Evolutionary conservation across 192 early-diverging fungal species (phyloP).

Genomic region (Chytriomyces sp.): DNA sequence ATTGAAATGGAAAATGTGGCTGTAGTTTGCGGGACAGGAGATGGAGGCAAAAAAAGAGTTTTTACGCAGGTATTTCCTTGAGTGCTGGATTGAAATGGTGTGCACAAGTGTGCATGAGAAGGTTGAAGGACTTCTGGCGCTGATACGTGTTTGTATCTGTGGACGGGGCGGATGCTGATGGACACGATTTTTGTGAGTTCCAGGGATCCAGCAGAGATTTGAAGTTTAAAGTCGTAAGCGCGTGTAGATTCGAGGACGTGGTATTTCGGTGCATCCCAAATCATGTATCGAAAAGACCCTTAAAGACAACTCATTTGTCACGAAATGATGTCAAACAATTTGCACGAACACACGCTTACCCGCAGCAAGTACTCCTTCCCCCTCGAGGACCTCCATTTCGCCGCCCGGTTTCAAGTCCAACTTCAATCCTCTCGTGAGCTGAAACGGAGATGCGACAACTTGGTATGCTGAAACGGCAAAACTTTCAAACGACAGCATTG

Average conservation of each 20-base stretch:
- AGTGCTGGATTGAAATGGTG: conserved; percentile 5
- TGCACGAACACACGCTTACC: not conserved
- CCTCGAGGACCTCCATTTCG: not conserved
- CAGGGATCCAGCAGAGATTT: not conserved
- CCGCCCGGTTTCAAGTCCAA: not conserved
- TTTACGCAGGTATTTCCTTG: not conserved
- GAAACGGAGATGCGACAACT: conserved; percentile 12
- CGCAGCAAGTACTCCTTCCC: conserved; percentile 12
- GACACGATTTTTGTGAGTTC: conserved; percentile 8
- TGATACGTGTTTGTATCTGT: conserved; percentile 12
- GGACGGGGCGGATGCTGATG: conserved; percentile 16
- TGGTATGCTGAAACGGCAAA: conserved; percentile 30
- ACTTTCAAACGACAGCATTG: conserved; percentile 30
- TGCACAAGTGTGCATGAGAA: conserved; percentile 17
- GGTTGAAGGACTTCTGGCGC: not conserved
- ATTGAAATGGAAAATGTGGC: not conserved
- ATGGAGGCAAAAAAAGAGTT: not conserved
- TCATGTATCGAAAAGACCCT: conserved; percentile 27
- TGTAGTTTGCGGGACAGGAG: not conserved
- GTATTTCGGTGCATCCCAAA: conserved; percentile 30
- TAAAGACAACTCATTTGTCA: not conserved
- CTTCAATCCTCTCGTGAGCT: not conserved
- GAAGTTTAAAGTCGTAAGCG: conserved; percentile 22
- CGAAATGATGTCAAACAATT: not conserved
- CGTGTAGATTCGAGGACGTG: not conserved